These are phyloP conservation scores for Mycosphaerella sp. DNA, from an alignment of 2,329 filamentous ascomycete genomes.

Conservation along the genomic window DNA sequence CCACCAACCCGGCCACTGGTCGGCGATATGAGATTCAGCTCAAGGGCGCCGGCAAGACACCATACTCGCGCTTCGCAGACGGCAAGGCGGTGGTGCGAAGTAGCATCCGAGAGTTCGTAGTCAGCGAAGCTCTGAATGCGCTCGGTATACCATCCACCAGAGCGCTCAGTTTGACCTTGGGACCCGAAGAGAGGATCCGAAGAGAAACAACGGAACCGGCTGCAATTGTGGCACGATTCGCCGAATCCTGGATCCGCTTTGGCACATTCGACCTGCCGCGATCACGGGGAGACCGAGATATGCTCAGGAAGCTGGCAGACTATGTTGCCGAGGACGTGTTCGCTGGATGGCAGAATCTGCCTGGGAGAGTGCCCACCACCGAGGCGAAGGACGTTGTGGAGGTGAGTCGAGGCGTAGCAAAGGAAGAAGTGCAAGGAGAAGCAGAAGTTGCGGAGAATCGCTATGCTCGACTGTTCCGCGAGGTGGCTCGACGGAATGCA, in stretches of 20 bases:
- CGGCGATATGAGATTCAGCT: constrained; percentile 82
- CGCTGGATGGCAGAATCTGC: constrained; percentile 77
- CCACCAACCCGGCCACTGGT: constrained; percentile 65
- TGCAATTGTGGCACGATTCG: constrained; percentile 87
- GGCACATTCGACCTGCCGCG: constrained; percentile 95
- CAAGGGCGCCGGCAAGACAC: constrained; percentile 88
- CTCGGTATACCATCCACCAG: constrained; percentile 80
- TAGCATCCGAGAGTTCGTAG: constrained; percentile 89
- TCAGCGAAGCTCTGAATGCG: constrained; percentile 81
- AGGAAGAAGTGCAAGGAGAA: constrained; percentile 56
- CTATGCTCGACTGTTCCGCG: constrained; percentile 79
- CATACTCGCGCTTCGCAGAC: constrained; percentile 94
- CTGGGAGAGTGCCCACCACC: constrained; percentile 47
- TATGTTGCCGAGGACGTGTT: constrained; percentile 87
- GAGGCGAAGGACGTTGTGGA: constrained; percentile 46
- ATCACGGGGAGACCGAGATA: constrained; percentile 66
- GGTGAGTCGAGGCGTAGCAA: constrained; percentile 33
- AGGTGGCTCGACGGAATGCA: constrained; percentile 79
- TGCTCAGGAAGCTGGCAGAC: constrained; percentile 67
- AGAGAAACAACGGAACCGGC: constrained; percentile 81
- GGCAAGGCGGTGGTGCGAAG: constrained; percentile 88
- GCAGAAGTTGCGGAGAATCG: constrained; percentile 69
- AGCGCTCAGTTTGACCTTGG: constrained; percentile 72
- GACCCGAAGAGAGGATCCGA: constrained; percentile 64
- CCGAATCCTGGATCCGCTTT: constrained; percentile 82